Percentiles rank a stretch among this genome's conserved stretches.
These are phyloP conservation scores for Kockiozyma suomiensis DNA, from an alignment of 805 yeast genomes.

Conservation along the genomic window DNA sequence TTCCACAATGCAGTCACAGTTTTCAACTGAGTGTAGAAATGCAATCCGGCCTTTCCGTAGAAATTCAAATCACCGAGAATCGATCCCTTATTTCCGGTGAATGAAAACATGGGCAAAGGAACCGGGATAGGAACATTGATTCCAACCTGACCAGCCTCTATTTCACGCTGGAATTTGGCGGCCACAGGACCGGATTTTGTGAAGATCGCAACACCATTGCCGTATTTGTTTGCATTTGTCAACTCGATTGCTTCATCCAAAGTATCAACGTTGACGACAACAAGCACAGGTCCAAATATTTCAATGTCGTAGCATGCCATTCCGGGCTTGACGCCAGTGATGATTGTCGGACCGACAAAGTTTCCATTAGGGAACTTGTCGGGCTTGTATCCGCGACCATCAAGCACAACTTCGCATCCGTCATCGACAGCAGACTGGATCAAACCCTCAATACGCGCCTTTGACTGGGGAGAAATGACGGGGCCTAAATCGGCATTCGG, in stretches of 20 bases:
- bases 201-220: slow-evolving; percentile 72
- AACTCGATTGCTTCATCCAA: slow-evolving; percentile 69
- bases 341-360: slow-evolving; percentile 72
- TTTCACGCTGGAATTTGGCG: slow-evolving; percentile 66
- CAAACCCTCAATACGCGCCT: slow-evolving; percentile 57
- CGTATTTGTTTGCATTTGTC: slow-evolving; percentile 64
- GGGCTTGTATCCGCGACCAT: slow-evolving; percentile 59
- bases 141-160: slow-evolving; percentile 77
- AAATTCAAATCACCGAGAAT: slow-evolving; percentile 79
- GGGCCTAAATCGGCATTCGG: slow-evolving; percentile 69
- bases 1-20: slow-evolving; percentile 74
- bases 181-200: slow-evolving; percentile 71
- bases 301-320: slow-evolving; percentile 74
- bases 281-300: slow-evolving; percentile 75
- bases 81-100: slow-evolving; percentile 74
- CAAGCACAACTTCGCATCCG: slow-evolving; percentile 65
- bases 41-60: slow-evolving; percentile 74
- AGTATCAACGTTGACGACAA: slow-evolving; percentile 62
- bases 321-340: slow-evolving; percentile 64
- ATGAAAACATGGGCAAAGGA: slow-evolving; percentile 78
- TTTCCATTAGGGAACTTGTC: slow-evolving; percentile 61
- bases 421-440: slow-evolving; percentile 59
- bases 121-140: slow-evolving; percentile 80
- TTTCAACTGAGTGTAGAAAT: slow-evolving; percentile 73
- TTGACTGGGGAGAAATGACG: slow-evolving; percentile 62